Conservation (phyloP, 345 rosid species). For the Rhizophora apiculata region DNA sequence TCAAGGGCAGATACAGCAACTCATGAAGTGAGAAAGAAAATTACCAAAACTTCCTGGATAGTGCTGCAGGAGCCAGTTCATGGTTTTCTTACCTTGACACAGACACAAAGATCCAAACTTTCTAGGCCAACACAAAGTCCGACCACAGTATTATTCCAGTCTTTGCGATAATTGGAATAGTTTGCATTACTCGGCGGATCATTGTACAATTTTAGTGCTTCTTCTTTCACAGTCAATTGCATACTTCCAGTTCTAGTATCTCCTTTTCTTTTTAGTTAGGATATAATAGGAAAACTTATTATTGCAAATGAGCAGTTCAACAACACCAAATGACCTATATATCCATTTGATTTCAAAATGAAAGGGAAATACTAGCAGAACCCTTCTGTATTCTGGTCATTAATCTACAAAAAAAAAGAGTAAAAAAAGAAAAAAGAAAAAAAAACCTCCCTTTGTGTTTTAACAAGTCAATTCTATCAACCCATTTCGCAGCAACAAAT, state of each 20-base stretch:
- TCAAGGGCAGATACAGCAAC: neutral
- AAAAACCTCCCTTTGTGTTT: no score
- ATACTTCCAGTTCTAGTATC: neutral
- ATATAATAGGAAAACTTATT: constrained; percentile 5
- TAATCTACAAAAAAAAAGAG: neutral
- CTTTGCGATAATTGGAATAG: neutral
- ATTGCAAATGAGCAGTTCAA: neutral
- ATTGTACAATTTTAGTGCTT: neutral
- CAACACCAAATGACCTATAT: neutral
- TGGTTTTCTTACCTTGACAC: neutral
- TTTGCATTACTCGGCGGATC: neutral
- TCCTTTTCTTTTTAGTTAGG: neutral
- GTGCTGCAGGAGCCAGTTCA: neutral
- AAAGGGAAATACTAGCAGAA: neutral
- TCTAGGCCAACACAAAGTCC: neutral
- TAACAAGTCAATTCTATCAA: neutral
- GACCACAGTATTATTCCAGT: constrained; percentile 1
- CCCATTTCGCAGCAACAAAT: neutral
- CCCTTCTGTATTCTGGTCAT: neutral
- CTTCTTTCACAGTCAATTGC: neutral
- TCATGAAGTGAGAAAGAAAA: neutral
- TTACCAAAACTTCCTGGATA: neutral
- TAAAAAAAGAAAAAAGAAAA: neutral
- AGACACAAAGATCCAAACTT: neutral
- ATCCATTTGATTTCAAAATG: neutral